These are phyloP conservation scores for Adansonia digitata DNA, from an alignment of 345 rosid species.

Conservation along the genomic window DNA sequence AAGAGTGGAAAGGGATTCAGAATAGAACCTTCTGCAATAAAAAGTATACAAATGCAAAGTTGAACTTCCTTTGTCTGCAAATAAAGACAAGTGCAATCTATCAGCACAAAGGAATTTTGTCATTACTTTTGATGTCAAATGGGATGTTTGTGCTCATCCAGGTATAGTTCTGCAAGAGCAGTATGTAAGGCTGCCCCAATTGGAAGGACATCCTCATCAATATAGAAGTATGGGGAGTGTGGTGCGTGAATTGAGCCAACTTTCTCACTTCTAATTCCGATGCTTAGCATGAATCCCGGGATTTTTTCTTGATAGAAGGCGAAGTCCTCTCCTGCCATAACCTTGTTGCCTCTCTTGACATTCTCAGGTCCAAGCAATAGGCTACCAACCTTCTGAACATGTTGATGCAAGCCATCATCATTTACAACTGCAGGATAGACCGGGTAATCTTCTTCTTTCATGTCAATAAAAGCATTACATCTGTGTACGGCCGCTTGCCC, in stretches of 20 bases:
- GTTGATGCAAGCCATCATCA: constrained; percentile 48
- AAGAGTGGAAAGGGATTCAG: background rate
- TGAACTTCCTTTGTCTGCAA: background rate
- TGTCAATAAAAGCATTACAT: constrained; percentile 50
- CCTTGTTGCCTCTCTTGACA: constrained; percentile 32
- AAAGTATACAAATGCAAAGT: background rate
- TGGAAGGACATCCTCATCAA: constrained; percentile 78
- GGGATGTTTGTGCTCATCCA: constrained; percentile 38
- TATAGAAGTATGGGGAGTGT: constrained; percentile 70
- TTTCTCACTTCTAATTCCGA: constrained; percentile 68
- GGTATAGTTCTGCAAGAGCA: constrained; percentile 60
- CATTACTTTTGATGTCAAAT: background rate
- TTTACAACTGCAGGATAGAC: constrained; percentile 63
- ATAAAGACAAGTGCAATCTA: background rate
- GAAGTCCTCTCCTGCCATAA: constrained; percentile 86
- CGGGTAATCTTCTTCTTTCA: constrained; percentile 41
- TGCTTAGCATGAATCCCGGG: constrained; percentile 62
- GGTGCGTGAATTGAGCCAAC: constrained; percentile 57
- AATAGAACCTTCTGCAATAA: background rate
- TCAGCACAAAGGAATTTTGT: background rate
- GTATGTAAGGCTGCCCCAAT: constrained; percentile 69
- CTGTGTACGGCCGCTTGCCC: constrained; percentile 63
- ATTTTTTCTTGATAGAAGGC: constrained; percentile 68
- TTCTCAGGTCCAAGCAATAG: constrained; percentile 59
- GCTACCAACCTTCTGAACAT: constrained; percentile 43